Base-by-base conservation (phyloP, 129 eudicot genomes). In the Lactuca saligna region DNA sequence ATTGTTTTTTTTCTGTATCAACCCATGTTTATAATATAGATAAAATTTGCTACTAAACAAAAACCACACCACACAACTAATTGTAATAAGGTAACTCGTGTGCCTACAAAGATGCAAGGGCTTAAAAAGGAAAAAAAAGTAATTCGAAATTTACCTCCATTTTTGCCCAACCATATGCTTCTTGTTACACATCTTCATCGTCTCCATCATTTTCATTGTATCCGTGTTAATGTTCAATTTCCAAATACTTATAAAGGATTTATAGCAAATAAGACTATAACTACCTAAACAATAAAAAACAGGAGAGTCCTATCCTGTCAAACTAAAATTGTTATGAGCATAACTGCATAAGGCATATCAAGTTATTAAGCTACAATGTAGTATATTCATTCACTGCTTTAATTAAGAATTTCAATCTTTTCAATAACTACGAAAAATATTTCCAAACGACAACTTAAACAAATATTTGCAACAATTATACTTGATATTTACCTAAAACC, bases 181-280 rank as follows among this genome's bases (percentile, higher is more conserved):
- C 48, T 68, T 67, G 63, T 75, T 75, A 29, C 80, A 68, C 74
- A 50, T 70, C 61, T 70, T 8, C 42, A 44, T 59, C 67, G 5
- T 46, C 12, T 16, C 16, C 0, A 35, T 50, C 31, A 4, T 29
- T 75, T 75, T 58, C 65, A 11, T 2, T 17, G 41, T 41, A 16
- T 63, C 7, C 54, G 54, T 75, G 55, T 66, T 46, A 8, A 13
- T 10, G 44, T 57, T 32, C 15, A 64, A 1, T n/a, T 69, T 13
- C 13, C 17, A 33, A 17, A 5, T 1, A 33, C 56, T 10, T 13
- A 67, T 12, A 67, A 44, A 53, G 16, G 46, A 17, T 32, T 50
- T 49, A 1, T 31, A 14, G 8, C 29, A 54, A 69, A 20, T 42
- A 10, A 29, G 29, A 3, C 11, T 38, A 17, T 15, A 5, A 31